phyloP scores from a whole-genome alignment of 2,329 filamentous ascomycete species.

The Monosporascus cannonballus region DNA sequence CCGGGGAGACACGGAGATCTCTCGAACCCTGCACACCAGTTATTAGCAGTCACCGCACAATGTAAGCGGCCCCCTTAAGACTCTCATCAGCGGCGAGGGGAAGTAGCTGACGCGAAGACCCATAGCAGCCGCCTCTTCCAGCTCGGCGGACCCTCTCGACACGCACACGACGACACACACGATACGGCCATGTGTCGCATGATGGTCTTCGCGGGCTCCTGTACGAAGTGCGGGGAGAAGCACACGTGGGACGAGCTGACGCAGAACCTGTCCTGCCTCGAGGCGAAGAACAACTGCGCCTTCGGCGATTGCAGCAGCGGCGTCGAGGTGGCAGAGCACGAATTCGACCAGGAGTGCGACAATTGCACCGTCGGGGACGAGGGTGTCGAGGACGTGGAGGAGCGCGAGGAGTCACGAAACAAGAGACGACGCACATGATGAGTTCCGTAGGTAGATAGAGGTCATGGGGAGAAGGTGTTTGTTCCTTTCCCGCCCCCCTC shows the following conservation, averaged over 20 bases:
- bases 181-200: constrained; percentile 37
- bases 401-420: constrained; percentile 10
- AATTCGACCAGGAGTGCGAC: constrained; percentile 43
- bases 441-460: background rate
- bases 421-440: background rate
- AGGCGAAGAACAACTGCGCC: constrained; percentile 41
- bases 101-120: too few relatives aligned
- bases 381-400: constrained; percentile 30
- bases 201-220: constrained; percentile 37
- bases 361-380: constrained; percentile 36
- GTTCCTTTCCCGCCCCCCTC: too few relatives aligned
- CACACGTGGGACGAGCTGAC: constrained; percentile 39
- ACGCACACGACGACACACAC: background rate
- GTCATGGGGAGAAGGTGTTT: background rate
- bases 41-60: too few relatives aligned
- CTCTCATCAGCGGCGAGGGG: too few relatives aligned
- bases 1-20: too few relatives aligned
- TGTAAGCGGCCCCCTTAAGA: too few relatives aligned
- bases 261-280: constrained; percentile 41
- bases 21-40: too few relatives aligned
- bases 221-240: constrained; percentile 34
- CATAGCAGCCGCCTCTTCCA: too few relatives aligned
- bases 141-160: too few relatives aligned
- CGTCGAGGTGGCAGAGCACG: constrained; percentile 35
- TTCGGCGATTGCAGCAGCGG: constrained; percentile 39